Evolutionary conservation across 2,329 filamentous ascomycete species (phyloP).

Genomic region (Byssothecium circinans): DNA sequence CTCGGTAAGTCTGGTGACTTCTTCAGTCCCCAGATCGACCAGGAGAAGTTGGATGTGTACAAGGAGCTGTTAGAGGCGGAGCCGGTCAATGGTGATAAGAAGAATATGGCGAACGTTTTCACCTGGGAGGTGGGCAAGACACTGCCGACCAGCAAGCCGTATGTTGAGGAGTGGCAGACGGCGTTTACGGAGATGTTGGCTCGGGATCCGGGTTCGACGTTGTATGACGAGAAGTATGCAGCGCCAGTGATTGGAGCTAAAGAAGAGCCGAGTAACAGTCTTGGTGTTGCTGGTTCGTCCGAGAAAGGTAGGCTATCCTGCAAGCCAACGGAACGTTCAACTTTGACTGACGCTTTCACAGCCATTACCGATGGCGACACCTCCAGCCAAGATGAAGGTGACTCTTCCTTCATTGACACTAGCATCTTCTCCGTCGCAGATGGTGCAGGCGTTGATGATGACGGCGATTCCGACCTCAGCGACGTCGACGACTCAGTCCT

Average conservation of each 20-base stretch:
- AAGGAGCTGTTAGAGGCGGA: constrained; percentile 7
- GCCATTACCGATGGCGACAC: not conserved
- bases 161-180: not conserved
- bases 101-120: not conserved
- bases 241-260: not conserved
- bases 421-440: not conserved
- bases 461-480: not conserved
- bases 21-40: constrained; percentile 13
- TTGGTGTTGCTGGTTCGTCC: not conserved
- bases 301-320: not conserved
- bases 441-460: not conserved
- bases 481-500: not conserved
- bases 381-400: not conserved
- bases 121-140: not conserved
- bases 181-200: not conserved
- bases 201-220: not conserved
- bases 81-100: constrained; percentile 3
- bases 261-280: not conserved
- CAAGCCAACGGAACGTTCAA: not conserved
- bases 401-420: not conserved
- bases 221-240: not conserved
- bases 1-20: constrained; percentile 12
- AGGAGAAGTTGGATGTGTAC: constrained; percentile 12
- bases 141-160: not conserved
- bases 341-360: not conserved